Evolutionary conservation across 1,139 yeast species (phyloP).

Genomic region (Zygosaccharomyces sapae): DNA sequence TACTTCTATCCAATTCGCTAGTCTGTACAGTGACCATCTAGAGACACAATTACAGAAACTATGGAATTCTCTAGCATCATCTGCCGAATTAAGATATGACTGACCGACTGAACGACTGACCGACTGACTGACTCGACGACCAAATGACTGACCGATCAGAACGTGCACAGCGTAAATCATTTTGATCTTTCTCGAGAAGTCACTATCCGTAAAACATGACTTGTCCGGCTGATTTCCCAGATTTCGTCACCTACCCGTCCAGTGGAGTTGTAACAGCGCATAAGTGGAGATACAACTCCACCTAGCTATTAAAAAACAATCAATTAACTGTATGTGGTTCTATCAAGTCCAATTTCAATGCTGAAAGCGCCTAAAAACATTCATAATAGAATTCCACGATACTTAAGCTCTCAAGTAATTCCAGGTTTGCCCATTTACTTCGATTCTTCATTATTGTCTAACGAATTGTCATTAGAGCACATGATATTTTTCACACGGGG

Average conservation of each 20-base stretch:
- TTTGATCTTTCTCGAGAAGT: neutral
- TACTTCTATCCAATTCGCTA: conserved; percentile 20
- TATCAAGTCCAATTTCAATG: neutral
- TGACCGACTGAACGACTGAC: neutral
- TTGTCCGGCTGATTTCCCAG: neutral
- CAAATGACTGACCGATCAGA: conserved; percentile 31
- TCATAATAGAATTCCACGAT: neutral
- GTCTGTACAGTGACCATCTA: conserved; percentile 16
- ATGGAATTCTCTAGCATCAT: conserved; percentile 19
- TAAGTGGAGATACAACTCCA: conserved; percentile 4
- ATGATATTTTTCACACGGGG: conserved; percentile 1
- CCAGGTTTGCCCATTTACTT: neutral
- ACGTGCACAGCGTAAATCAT: conserved; percentile 47
- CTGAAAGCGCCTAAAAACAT: neutral
- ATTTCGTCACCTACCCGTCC: neutral
- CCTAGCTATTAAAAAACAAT: neutral
- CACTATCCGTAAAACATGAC: neutral
- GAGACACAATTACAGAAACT: conserved; percentile 18
- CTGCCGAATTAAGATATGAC: conserved; percentile 39
- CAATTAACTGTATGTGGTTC: neutral
- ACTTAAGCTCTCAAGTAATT: neutral
- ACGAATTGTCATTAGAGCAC: neutral
- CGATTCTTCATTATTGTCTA: neutral
- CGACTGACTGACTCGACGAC: no score
- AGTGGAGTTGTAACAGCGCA: conserved; percentile 3